phyloP scores from a whole-genome alignment of 176 grass and related monocot species.

The bread wheat (Triticum aestivum) region DNA sequence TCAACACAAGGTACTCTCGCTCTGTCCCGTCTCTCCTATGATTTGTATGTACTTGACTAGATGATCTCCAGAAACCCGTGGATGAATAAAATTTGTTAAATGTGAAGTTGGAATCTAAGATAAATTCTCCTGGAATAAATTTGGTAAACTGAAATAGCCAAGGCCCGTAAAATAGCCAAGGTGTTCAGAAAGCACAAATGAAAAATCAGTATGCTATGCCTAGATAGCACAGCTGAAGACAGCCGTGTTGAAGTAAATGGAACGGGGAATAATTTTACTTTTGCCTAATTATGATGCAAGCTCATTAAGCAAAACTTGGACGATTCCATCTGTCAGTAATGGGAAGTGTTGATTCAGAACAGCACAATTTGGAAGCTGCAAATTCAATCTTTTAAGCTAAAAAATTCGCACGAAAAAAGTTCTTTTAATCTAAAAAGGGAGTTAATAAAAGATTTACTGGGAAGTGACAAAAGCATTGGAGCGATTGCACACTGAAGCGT shows the following conservation, averaged over 20 bases:
- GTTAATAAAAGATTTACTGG: neutral
- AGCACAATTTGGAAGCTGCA: neutral
- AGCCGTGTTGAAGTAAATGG: neutral
- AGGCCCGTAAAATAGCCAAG: no score
- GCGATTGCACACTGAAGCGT: neutral
- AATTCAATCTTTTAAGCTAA: neutral
- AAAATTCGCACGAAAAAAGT: no score
- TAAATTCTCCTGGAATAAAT: no score
- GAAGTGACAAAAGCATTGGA: neutral
- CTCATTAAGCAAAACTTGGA: neutral
- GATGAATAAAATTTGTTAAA: neutral
- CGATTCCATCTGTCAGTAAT: neutral
- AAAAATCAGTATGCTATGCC: no score
- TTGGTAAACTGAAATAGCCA: neutral
- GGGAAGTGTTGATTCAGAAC: neutral
- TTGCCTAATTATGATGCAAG: neutral
- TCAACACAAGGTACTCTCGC: constrained; percentile 54
- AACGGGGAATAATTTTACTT: no score
- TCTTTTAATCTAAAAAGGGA: neutral
- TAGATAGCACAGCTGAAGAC: neutral
- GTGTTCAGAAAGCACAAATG: no score
- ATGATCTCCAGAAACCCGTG: neutral
- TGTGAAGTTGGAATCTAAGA: neutral
- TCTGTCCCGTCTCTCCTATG: neutral
- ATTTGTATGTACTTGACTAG: neutral